Evolutionary conservation across 225 moss, liverwort and hornwort species (phyloP).

Genomic region (Neckera pumila): DNA sequence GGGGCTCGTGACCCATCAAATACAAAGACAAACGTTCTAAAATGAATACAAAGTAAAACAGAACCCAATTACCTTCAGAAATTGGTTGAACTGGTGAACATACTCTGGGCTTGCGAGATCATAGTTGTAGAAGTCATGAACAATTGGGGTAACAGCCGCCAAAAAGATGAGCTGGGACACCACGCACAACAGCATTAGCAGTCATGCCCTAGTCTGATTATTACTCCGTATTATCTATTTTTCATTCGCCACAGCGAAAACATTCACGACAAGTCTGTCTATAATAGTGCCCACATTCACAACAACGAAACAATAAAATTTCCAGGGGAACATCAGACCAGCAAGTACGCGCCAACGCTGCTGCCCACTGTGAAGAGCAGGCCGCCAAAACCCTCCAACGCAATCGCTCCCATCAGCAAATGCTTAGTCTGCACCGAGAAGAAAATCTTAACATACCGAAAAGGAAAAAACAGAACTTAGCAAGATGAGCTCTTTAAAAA

Average conservation of each 20-base stretch:
- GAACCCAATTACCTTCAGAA: conserved; percentile 58
- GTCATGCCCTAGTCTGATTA: neutral
- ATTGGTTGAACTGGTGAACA: conserved; percentile 77
- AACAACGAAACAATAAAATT: neutral
- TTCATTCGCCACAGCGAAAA: neutral
- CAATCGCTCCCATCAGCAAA: conserved; percentile 77
- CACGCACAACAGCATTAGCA: neutral
- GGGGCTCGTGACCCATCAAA: neutral
- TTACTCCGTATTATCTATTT: too few relatives aligned
- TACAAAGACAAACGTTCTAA: neutral
- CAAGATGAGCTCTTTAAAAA: neutral
- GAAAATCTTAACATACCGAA: neutral
- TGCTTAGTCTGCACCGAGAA: conserved; percentile 54
- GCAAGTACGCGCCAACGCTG: conserved; percentile 77
- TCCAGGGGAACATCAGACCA: conserved; percentile 29
- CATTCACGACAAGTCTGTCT: neutral
- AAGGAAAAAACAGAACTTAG: neutral
- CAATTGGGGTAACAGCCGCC: conserved; percentile 76
- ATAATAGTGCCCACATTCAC: neutral
- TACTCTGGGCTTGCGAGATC: conserved; percentile 84
- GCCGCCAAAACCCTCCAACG: conserved; percentile 86
- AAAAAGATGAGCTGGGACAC: conserved; percentile 67
- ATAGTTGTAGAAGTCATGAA: conserved; percentile 96
- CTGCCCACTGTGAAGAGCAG: conserved; percentile 91
- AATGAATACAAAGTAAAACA: neutral